Evolutionary conservation across 345 rosid genomes (phyloP).

Genomic region (Salix viminalis): DNA sequence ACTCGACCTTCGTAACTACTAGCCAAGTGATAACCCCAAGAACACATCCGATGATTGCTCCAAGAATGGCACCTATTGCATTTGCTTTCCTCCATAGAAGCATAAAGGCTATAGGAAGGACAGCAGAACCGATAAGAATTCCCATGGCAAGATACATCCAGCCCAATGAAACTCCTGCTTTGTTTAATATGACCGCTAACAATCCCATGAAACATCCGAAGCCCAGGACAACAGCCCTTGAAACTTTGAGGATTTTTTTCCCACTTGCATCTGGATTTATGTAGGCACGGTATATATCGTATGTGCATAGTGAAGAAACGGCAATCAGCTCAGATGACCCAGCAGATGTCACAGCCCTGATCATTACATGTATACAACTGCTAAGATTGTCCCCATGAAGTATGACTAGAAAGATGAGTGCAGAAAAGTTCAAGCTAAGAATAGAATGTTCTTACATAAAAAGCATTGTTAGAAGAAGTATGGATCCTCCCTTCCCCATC

Average conservation of each 20-base stretch:
- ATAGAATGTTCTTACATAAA: constrained; percentile 64
- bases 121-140: constrained; percentile 86
- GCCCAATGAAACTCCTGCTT: constrained; percentile 82
- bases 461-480: constrained; percentile 89
- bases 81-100: constrained; percentile 92
- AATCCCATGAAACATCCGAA: constrained; percentile 97
- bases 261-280: constrained; percentile 80
- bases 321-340: constrained; percentile 89
- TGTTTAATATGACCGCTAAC: constrained; percentile 77
- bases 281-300: constrained; percentile 83
- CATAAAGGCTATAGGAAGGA: constrained; percentile 84
- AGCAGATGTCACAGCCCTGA: constrained; percentile 96
- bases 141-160: constrained; percentile 99
- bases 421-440: not conserved
- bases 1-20: constrained; percentile 54
- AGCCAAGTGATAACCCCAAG: constrained; percentile 76
- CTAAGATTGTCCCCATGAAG: not conserved
- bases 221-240: constrained; percentile 64
- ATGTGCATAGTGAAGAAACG: constrained; percentile 84
- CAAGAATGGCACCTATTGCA: constrained; percentile 71
- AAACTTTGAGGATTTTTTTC: constrained; percentile 59
- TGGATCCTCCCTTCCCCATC: constrained; percentile 91
- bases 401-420: not conserved
- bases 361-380: not conserved
- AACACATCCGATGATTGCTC: constrained; percentile 59